Evolutionary conservation across 2,329 filamentous ascomycete genomes (phyloP).

Genomic region (Aspergillus neotritici): DNA sequence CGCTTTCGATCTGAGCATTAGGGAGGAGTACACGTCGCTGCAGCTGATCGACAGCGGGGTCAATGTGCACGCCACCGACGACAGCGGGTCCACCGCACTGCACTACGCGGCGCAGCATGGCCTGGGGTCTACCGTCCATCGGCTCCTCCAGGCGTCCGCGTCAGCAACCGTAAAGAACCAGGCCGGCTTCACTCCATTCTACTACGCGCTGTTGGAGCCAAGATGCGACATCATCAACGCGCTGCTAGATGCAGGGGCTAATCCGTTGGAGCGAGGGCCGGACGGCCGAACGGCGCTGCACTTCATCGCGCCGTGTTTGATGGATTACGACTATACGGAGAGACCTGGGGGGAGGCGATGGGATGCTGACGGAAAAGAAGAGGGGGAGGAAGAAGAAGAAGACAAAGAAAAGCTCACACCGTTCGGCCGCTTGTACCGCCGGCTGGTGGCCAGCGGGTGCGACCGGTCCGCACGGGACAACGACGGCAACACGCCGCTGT

Average conservation of each 20-base stretch:
- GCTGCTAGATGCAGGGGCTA: neutral
- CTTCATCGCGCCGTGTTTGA: neutral
- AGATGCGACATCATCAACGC: neutral
- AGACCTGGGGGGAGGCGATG: neutral
- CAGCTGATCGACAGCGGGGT: too few relatives aligned
- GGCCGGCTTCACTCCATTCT: neutral
- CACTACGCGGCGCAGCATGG: neutral
- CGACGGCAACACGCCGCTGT: conserved; percentile 4
- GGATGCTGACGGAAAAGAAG: neutral
- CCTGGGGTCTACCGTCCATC: neutral
- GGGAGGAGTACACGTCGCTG: too few relatives aligned
- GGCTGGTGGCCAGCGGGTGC: neutral
- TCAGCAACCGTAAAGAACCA: neutral
- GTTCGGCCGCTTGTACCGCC: neutral
- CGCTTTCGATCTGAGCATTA: too few relatives aligned
- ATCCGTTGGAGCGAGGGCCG: neutral
- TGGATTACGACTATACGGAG: neutral
- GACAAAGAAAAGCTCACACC: too few relatives aligned
- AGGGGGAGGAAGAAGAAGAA: neutral
- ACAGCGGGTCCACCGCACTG: neutral
- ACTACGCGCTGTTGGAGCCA: neutral
- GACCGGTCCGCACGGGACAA: conserved; percentile 3
- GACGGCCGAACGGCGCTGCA: conserved; percentile 1
- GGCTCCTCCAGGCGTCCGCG: neutral
- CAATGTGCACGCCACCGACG: neutral